These are phyloP conservation scores for Pestalotiopsis sp. DNA, from an alignment of 2,329 filamentous ascomycete genomes.

Conservation along the genomic window DNA sequence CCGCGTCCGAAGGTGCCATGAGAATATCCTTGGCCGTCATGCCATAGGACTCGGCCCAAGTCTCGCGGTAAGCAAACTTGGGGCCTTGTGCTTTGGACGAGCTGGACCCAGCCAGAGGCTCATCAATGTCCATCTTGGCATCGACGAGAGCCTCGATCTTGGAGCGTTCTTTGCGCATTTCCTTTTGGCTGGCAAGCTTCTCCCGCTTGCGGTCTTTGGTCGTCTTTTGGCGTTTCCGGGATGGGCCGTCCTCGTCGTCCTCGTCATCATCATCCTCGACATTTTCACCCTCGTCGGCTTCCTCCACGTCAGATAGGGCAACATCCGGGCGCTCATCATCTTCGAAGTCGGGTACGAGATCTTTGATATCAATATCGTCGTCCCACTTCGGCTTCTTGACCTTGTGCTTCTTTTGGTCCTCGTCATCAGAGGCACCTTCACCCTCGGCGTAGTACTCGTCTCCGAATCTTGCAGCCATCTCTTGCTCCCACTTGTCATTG, in stretches of 20 bases:
- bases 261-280: constrained; percentile 37
- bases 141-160: constrained; percentile 88
- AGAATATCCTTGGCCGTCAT: constrained; percentile 90
- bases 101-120: constrained; percentile 58
- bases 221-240: constrained; percentile 62
- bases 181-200: constrained; percentile 63
- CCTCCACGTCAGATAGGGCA: constrained; percentile 57
- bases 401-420: constrained; percentile 64
- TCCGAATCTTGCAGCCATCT: constrained; percentile 87
- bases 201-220: constrained; percentile 63
- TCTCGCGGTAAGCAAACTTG: constrained; percentile 92
- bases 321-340: constrained; percentile 63
- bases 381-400: constrained; percentile 90
- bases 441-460: constrained; percentile 87
- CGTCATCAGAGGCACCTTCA: constrained; percentile 61
- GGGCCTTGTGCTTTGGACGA: constrained; percentile 23
- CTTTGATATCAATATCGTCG: constrained; percentile 96
- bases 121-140: constrained; percentile 74
- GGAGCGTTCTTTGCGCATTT: constrained; percentile 78
- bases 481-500: constrained; percentile 84
- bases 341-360: constrained; percentile 84
- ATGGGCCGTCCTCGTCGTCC: constrained; percentile 45
- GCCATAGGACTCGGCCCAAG: constrained; percentile 86
- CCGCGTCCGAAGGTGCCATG: constrained; percentile 79
- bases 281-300: constrained; percentile 39